Evolutionary conservation across 1,284 basidiomycete genomes (phyloP), one percentile per base, ranked within the genome.

Genomic region (Xerocomus amazonicus): DNA sequence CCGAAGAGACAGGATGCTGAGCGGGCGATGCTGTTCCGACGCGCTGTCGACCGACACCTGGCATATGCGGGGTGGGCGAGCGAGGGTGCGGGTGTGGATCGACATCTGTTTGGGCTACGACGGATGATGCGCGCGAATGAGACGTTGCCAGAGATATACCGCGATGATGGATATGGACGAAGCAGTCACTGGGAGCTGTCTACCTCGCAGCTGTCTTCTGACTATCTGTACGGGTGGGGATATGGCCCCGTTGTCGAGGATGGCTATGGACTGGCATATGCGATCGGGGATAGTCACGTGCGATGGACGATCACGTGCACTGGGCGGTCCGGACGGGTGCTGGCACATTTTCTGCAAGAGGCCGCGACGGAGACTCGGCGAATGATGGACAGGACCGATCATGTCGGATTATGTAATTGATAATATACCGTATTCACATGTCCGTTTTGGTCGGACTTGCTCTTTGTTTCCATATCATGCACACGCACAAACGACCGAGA

Each of bases 91-190:
- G 97, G 95, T 45, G 93, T 99, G 26, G 97, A 99, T 70, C 80
- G 96, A 35, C 96, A 99, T 71, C 73, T 99, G 50, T 97, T 96
- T 68, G 97, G 93, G 13, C 71, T 97, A 59, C 97, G 93, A 77
- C 89, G 86, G 75, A 73, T 91, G 57, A 60, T 98, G 45, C 75
- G 78, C 51, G 79, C 83, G 26, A 90, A 84, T 35, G 95, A 98
- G 70, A 68, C 78, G 48, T 53, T 88, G 34, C 94, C 94, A 0
- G 81, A 72, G 51, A 73, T 97, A 10, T 97, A 92, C 76, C 78
- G 70, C 48, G 95, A 99, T 63, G 73, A 76, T 44, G 83, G 87
- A 14, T 97, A 81, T 62, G 67, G 74, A 10, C 77, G 77, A 66
- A 89, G 84, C 36, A 82, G 70, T 47, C 90, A 94, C 67, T 99